A percentile compares a stretch with the other conserved stretches of the same genome.
Evolutionary conservation across 2,329 filamentous ascomycete species (phyloP).

Genomic region (Calonectria crousiana): DNA sequence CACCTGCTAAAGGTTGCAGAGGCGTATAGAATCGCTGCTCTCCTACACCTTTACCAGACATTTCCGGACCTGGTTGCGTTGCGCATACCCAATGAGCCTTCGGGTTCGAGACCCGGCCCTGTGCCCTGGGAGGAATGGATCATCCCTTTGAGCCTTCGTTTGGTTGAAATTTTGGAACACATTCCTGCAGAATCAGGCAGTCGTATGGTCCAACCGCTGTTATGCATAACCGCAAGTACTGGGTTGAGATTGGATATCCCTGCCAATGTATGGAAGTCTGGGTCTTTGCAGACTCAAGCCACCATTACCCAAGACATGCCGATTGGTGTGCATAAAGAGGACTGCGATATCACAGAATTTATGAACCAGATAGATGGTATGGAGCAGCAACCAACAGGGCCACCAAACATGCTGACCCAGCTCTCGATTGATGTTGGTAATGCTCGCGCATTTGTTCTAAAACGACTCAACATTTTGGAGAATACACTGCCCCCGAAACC

Average conservation of each 20-base stretch:
- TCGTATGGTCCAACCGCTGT: conserved; percentile 51
- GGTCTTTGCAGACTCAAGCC: neutral
- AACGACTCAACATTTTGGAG: conserved; percentile 53
- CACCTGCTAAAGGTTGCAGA: conserved; percentile 54
- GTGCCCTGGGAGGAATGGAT: conserved; percentile 53
- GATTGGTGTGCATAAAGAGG: conserved; percentile 12
- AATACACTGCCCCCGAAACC: conserved; percentile 56
- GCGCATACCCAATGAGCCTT: conserved; percentile 40
- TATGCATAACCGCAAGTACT: conserved; percentile 53
- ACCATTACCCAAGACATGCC: neutral
- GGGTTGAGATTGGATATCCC: conserved; percentile 46
- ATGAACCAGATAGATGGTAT: conserved; percentile 23
- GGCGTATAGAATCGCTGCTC: conserved; percentile 53
- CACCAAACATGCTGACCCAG: conserved; percentile 34
- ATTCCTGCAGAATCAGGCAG: conserved; percentile 52
- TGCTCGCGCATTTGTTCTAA: conserved; percentile 54
- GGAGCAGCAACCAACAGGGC: conserved; percentile 8
- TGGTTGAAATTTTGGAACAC: conserved; percentile 50
- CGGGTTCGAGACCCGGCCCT: conserved; percentile 31
- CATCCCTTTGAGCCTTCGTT: conserved; percentile 48
- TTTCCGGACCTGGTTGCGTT: conserved; percentile 52
- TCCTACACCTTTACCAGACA: conserved; percentile 56
- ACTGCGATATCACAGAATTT: conserved; percentile 21
- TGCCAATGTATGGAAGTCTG: conserved; percentile 9
- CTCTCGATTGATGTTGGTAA: conserved; percentile 53